Evolutionary conservation across 768 basidiomycete genomes (phyloP).

Genomic region (Hygrocybe punicea): DNA sequence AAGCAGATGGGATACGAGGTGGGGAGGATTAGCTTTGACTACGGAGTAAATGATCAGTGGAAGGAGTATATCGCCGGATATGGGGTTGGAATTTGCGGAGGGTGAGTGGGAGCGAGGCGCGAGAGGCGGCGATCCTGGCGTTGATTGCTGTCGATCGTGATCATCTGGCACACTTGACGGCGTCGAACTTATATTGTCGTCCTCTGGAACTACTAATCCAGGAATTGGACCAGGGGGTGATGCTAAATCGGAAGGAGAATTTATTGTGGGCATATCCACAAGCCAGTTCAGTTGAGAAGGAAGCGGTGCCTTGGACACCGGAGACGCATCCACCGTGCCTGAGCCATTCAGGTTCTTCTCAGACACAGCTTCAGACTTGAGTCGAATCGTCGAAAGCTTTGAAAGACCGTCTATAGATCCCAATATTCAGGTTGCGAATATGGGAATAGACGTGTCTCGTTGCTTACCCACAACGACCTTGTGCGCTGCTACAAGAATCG

Average conservation of each 20-base stretch:
- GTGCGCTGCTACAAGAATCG: slow-evolving; percentile 78
- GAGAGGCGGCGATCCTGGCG: slow-evolving; percentile 1
- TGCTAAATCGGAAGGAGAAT: not conserved
- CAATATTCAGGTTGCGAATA: slow-evolving; percentile 1
- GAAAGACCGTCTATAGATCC: slow-evolving; percentile 66
- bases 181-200: slow-evolving; percentile 6
- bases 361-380: slow-evolving; percentile 56
- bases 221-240: slow-evolving; percentile 1
- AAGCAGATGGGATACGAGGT: slow-evolving; percentile 69
- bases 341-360: not conserved
- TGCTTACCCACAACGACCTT: slow-evolving; percentile 78
- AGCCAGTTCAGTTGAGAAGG: not conserved
- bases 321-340: not conserved
- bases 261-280: not conserved
- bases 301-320: not conserved
- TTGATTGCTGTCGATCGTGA: slow-evolving; percentile 5
- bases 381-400: slow-evolving; percentile 63
- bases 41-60: slow-evolving; percentile 93
- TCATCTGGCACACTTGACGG: slow-evolving; percentile 12
- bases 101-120: slow-evolving; percentile 10
- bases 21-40: slow-evolving; percentile 86
- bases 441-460: not conserved
- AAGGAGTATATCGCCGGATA: slow-evolving; percentile 86
- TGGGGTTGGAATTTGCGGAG: slow-evolving; percentile 43
- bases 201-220: slow-evolving; percentile 2